Percentiles rank a stretch among this genome's conserved stretches.
phyloP scores from a whole-genome alignment of 148 eudicot species.

The Simmondsia chinensis region DNA sequence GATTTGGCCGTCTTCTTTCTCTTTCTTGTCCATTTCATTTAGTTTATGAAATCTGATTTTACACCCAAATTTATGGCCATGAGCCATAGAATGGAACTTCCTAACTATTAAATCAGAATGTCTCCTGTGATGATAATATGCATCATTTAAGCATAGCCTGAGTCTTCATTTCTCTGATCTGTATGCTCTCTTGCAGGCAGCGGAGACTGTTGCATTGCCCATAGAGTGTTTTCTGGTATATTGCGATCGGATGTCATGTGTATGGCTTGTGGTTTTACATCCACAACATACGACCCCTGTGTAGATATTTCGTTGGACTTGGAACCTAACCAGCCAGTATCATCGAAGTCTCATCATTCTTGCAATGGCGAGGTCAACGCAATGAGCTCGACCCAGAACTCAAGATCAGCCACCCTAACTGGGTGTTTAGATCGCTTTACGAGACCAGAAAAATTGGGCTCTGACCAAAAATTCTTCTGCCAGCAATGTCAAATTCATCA shows the following conservation, averaged over 20 bases:
- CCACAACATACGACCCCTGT: constrained; percentile 76
- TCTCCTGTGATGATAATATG: too few species aligned
- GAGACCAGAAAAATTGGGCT: constrained; percentile 59
- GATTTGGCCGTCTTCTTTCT: too few species aligned
- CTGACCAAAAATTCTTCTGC: constrained; percentile 77
- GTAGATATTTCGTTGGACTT: constrained; percentile 72
- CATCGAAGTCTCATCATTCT: constrained; percentile 32
- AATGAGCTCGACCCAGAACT: constrained; percentile 12
- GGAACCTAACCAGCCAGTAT: constrained; percentile 29
- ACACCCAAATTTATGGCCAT: too few species aligned
- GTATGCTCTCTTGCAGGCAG: constrained; percentile 28
- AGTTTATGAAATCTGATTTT: too few species aligned
- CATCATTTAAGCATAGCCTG: too few species aligned
- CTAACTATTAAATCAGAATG: too few species aligned
- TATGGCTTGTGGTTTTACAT: constrained; percentile 73
- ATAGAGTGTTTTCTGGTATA: constrained; percentile 71
- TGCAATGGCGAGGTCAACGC: constrained; percentile 34
- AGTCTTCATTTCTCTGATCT: constrained; percentile 1
- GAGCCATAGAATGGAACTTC: too few species aligned
- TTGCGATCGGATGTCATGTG: constrained; percentile 80
- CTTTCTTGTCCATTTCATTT: too few species aligned
- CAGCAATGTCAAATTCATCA: constrained; percentile 67
- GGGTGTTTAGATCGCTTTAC: constrained; percentile 77
- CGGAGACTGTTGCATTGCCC: constrained; percentile 78
- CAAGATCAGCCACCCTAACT: constrained; percentile 31